Conservation (phyloP, 768 basidiomycete species). For the Suillus hirtellus region DNA sequence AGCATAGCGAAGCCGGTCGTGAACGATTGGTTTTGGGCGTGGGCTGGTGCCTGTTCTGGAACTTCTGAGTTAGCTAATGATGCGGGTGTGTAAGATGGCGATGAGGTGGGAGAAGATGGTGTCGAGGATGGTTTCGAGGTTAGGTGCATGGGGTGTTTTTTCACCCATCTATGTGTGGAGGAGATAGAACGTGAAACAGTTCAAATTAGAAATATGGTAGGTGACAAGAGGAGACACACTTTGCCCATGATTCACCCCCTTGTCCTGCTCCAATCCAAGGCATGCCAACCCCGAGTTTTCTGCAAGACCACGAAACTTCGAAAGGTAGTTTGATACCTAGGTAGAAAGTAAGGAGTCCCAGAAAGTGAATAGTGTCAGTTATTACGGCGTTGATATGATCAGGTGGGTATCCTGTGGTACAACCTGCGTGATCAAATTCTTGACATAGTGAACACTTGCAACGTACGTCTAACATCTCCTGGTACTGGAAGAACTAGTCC, state of each 20-base stretch:
- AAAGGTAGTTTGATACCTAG: conserved; percentile 84
- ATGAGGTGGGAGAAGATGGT: conserved; percentile 28
- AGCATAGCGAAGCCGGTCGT: conserved; percentile 85
- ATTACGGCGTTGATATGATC: conserved; percentile 87
- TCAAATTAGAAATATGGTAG: background rate
- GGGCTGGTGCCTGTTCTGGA: conserved; percentile 19
- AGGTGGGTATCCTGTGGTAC: conserved; percentile 65
- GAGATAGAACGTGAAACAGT: background rate
- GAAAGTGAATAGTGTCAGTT: conserved; percentile 77
- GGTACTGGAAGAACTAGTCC: conserved; percentile 80
- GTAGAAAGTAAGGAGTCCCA: conserved; percentile 73
- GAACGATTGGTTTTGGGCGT: conserved; percentile 49
- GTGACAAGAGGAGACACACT: conserved; percentile 35
- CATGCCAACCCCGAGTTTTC: conserved; percentile 68
- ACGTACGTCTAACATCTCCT: conserved; percentile 71
- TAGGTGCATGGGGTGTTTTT: conserved; percentile 67
- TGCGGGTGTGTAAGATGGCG: conserved; percentile 12
- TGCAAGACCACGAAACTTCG: conserved; percentile 68
- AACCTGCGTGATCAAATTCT: background rate
- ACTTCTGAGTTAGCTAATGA: conserved; percentile 30
- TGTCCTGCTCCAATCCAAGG: conserved; percentile 74
- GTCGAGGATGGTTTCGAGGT: conserved; percentile 42
- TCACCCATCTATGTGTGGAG: conserved; percentile 52
- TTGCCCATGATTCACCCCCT: conserved; percentile 72
- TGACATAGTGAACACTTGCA: conserved; percentile 23